Conservation (phyloP, 768 basidiomycete genomes). For the Russula sp. region DNA sequence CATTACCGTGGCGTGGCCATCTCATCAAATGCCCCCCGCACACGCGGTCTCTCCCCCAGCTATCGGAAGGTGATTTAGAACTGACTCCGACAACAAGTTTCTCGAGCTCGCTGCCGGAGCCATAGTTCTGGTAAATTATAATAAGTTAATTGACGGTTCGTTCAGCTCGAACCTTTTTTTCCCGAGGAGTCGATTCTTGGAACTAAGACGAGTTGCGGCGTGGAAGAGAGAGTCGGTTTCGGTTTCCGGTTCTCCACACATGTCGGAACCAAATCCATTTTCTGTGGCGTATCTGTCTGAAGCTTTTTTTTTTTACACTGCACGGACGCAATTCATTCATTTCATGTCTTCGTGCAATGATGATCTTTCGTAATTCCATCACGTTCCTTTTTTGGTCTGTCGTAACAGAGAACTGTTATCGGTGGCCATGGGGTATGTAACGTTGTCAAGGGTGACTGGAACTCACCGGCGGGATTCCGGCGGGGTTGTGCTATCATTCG, state of each 20-base stretch:
- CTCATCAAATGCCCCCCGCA: not conserved
- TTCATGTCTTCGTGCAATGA: constrained; percentile 34
- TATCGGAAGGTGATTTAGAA: not conserved
- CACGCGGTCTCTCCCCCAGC: not conserved
- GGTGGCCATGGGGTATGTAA: constrained; percentile 1
- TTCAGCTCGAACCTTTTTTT: not conserved
- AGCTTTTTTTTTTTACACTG: constrained; percentile 35
- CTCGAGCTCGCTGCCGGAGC: not conserved
- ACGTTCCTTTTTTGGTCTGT: constrained; percentile 27
- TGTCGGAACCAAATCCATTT: constrained; percentile 29
- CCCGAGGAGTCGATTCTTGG: not conserved
- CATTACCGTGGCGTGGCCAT: too few relatives aligned
- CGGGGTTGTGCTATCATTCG: not conserved
- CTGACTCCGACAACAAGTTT: not conserved
- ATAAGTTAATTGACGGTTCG: not conserved
- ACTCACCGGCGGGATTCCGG: not conserved
- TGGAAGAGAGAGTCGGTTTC: constrained; percentile 14
- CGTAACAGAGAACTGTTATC: constrained; percentile 12
- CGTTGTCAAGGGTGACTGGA: not conserved
- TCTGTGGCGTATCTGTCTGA: constrained; percentile 41
- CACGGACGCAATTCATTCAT: constrained; percentile 37
- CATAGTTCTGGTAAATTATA: not conserved
- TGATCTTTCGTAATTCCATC: constrained; percentile 39
- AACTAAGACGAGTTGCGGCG: constrained; percentile 3
- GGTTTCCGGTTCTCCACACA: not conserved